A percentile compares a stretch with the other conserved stretches of the same genome.
These are phyloP conservation scores for Posidonia australis DNA, from an alignment of 106 monocot genomes.

Conservation along the genomic window DNA sequence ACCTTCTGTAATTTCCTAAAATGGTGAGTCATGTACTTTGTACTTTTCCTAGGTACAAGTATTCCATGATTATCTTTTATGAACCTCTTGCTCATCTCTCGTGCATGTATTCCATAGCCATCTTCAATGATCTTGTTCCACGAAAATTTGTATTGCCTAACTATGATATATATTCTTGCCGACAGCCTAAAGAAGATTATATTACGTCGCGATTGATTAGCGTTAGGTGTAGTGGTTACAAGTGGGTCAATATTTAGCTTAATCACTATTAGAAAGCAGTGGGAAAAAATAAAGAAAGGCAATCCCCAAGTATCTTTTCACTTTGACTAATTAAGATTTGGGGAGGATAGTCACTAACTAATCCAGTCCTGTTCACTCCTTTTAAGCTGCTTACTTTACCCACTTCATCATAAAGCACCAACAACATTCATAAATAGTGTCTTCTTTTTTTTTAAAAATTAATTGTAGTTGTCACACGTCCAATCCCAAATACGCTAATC, in stretches of 20 bases:
- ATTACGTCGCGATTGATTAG: background rate
- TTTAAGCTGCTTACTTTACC: constrained; percentile 1
- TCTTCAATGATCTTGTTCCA: too few species aligned
- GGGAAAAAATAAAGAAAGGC: background rate
- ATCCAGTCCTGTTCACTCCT: background rate
- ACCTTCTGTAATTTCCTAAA: too few species aligned
- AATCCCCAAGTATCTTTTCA: background rate
- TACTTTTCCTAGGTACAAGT: too few species aligned
- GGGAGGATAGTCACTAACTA: constrained; percentile 1
- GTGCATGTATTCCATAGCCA: too few species aligned
- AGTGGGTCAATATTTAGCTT: background rate
- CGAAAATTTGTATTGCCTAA: too few species aligned
- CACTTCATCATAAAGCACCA: constrained; percentile 3
- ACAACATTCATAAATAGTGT: background rate
- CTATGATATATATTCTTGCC: background rate
- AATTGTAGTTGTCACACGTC: background rate
- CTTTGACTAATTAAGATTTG: constrained; percentile 4
- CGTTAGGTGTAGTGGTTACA: constrained; percentile 5
- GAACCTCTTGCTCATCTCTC: too few species aligned
- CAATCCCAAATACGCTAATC: background rate
- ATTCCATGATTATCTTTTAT: too few species aligned
- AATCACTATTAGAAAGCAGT: background rate
- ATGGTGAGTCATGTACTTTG: too few species aligned
- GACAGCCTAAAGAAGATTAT: constrained; percentile 1
- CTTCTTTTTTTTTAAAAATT: background rate